These are phyloP conservation scores for Datura wrightii DNA, from an alignment of 257 asterid species.

Conservation along the genomic window DNA sequence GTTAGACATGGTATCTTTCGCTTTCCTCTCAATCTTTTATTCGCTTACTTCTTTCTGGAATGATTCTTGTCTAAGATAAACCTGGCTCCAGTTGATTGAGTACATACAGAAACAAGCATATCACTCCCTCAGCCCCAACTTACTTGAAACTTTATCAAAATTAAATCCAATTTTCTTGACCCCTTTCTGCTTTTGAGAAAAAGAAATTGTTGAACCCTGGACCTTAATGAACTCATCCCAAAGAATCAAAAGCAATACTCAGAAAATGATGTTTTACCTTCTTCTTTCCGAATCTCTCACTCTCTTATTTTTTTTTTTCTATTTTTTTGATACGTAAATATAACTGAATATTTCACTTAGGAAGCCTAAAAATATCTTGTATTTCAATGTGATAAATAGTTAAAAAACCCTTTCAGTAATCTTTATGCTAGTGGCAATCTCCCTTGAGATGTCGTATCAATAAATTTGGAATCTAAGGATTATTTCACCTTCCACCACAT, in stretches of 20 bases:
- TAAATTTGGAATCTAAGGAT: slow-evolving; percentile 22
- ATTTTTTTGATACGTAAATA: neutral
- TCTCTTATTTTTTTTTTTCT: neutral
- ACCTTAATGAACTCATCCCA: neutral
- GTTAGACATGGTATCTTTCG: neutral
- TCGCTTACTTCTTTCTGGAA: neutral
- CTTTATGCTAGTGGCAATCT: neutral
- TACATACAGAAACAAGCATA: neutral
- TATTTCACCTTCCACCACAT: slow-evolving; percentile 95
- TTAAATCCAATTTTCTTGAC: neutral
- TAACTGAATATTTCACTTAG: neutral
- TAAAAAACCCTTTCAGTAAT: neutral
- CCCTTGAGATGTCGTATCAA: slow-evolving; percentile 10
- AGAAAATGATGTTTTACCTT: neutral
- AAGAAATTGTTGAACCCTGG: neutral
- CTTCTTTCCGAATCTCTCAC: neutral
- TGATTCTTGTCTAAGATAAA: neutral
- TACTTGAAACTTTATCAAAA: neutral
- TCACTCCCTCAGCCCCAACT: neutral
- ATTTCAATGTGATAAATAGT: neutral
- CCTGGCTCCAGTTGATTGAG: neutral
- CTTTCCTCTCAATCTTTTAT: neutral
- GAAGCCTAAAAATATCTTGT: neutral
- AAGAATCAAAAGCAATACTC: neutral
- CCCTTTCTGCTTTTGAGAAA: neutral